Base-by-base conservation (phyloP, 371 early-diverging fungal genomes). In the Mucor indicus region DNA sequence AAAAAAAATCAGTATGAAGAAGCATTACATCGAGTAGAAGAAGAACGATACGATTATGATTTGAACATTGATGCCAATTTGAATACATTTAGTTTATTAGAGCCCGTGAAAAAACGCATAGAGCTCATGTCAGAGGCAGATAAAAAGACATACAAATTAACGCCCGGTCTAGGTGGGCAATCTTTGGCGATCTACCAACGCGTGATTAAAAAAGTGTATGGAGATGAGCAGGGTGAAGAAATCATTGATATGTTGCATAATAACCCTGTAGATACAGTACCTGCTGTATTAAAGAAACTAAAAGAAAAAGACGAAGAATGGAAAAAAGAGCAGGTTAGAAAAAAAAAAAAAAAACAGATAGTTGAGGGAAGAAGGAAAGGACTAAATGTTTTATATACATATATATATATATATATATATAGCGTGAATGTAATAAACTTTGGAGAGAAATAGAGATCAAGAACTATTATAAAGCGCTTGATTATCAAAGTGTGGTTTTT, bases 261-360 rank as follows among this genome's bases (percentile, higher is more conserved):
- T 21, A 90, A 89, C 50, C 99, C 99, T 2, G 84, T 86, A 3
- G 86, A 87, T 7, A 90, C 96, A 0, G 92, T 99, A 11, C 98
- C 99, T 0, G 80, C 98, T 6, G 90, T 99, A 15, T 69, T 99
- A 30, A 90, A 88, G 59, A 86, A 98, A 22, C 75, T 99, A 8
- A 93, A 93, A 68, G 91, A 93, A 57, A 96, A 97, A 62, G 95
- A 98, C 62, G 95, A 95, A 57, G 96, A 98, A 64, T 98, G 98
- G 93, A 85, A 90, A 43, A 46, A 48, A 5, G 50, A 57, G 4
- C 35, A 33, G 35, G 35, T 33, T 11, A 27, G 12, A 57, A 64
- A n/a, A 8, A 29, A 29, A 6, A 29, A 29, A 29, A 29, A 29
- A 29, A 29, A 29, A 12, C 8, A 29, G 12, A 29, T 29, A 12